Evolutionary conservation across 768 basidiomycete genomes (phyloP).

Genomic region (Punctularia strigosozonata): DNA sequence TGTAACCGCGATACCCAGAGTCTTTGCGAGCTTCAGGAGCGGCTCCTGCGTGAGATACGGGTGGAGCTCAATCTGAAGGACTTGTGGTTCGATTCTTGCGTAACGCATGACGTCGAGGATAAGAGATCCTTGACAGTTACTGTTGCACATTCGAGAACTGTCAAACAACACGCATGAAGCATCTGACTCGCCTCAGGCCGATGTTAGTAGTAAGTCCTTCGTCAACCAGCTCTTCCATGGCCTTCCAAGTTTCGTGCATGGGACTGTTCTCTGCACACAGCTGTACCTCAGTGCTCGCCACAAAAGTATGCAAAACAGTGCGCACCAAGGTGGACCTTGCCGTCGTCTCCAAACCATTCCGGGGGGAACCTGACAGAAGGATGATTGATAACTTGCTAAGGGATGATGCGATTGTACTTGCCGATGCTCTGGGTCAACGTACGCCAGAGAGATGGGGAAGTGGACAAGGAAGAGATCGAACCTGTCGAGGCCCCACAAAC

Average conservation of each 20-base stretch:
- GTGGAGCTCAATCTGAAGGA: conserved; percentile 50
- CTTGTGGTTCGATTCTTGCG: conserved; percentile 49
- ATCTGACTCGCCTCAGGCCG: conserved; percentile 45
- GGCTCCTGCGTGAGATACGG: conserved; percentile 41
- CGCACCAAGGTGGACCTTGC: conserved; percentile 53
- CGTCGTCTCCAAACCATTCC: conserved; percentile 71
- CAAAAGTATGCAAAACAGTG: conserved; percentile 2
- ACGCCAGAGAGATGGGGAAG: conserved; percentile 75
- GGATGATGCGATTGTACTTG: too few species aligned
- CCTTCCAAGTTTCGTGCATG: conserved; percentile 75
- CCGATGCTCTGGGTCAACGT: conserved; percentile 64
- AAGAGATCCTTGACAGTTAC: conserved; percentile 64
- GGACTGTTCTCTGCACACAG: conserved; percentile 41
- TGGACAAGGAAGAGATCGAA: conserved; percentile 77
- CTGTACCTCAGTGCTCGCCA: not conserved
- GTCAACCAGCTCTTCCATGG: conserved; percentile 72
- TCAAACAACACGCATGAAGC: not conserved
- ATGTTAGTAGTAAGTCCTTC: conserved; percentile 65
- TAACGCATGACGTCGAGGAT: conserved; percentile 72
- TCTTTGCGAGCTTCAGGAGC: conserved; percentile 30
- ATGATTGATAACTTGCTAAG: too few species aligned
- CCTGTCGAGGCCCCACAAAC: conserved; percentile 82
- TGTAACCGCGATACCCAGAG: conserved; percentile 36
- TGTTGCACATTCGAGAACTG: conserved; percentile 15
- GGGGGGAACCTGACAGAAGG: conserved; percentile 81